A percentile compares a stretch with the other conserved stretches of the same genome.
phyloP scores from a whole-genome alignment of 2,329 filamentous ascomycete genomes.

The Ceratocystis albifundus region DNA sequence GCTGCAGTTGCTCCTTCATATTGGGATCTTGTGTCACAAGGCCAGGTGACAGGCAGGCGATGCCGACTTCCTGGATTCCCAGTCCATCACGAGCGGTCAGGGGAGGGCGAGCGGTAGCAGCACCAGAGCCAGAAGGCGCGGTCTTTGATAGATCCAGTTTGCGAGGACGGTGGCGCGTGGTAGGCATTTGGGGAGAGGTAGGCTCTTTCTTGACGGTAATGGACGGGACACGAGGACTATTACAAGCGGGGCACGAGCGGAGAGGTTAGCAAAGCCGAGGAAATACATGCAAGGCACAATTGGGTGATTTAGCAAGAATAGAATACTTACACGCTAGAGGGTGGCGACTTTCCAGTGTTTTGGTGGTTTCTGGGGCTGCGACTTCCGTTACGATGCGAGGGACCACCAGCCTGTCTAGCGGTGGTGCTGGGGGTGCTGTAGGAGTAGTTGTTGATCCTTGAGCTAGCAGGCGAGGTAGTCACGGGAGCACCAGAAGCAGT shows the following conservation, averaged over 20 bases:
- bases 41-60: slow-evolving; percentile 88
- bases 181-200: slow-evolving; percentile 66
- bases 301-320: slow-evolving; percentile 19
- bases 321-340: slow-evolving; percentile 46
- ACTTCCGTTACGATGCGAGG: slow-evolving; percentile 21
- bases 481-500: slow-evolving; percentile 28
- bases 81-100: slow-evolving; percentile 69
- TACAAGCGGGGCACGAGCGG: slow-evolving; percentile 34
- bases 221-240: slow-evolving; percentile 51
- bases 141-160: slow-evolving; percentile 67
- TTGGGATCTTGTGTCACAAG: slow-evolving; percentile 94
- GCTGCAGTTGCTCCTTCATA: slow-evolving; percentile 89
- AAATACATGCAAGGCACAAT: not conserved
- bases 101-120: slow-evolving; percentile 53
- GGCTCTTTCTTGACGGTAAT: slow-evolving; percentile 97
- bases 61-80: slow-evolving; percentile 80
- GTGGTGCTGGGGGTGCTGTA: slow-evolving; percentile 24
- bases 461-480: slow-evolving; percentile 36
- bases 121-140: slow-evolving; percentile 39
- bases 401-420: not conserved
- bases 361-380: slow-evolving; percentile 27
- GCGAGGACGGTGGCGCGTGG: slow-evolving; percentile 62
- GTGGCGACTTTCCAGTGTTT: slow-evolving; percentile 41
- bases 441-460: slow-evolving; percentile 39
- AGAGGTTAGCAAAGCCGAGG: slow-evolving; percentile 20